A percentile compares a stretch with the other conserved stretches of the same genome.
Conservation (phyloP, 164 flowering plant species). For the Sedum album region DNA sequence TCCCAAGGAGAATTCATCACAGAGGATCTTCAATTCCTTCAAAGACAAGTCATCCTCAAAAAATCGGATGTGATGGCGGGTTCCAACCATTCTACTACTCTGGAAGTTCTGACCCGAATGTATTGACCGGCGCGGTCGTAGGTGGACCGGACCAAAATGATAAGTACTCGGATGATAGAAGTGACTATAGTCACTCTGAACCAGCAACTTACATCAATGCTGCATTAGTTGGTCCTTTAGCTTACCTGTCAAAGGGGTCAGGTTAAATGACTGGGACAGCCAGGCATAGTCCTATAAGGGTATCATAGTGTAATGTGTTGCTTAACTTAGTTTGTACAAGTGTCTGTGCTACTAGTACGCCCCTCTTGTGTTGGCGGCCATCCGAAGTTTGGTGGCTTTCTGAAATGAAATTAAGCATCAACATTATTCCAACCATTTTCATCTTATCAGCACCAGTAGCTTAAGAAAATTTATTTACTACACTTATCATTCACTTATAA, state of each 20-base stretch:
- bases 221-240: slow-evolving; percentile 80
- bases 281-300: background rate
- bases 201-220: slow-evolving; percentile 89
- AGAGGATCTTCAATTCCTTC: slow-evolving; percentile 92
- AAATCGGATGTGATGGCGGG: slow-evolving; percentile 62
- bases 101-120: slow-evolving; percentile 59
- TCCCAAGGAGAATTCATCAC: slow-evolving; percentile 72
- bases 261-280: background rate
- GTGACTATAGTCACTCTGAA: slow-evolving; percentile 74
- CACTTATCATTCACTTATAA: too few relatives aligned
- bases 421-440: too few relatives aligned
- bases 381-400: background rate
- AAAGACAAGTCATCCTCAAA: slow-evolving; percentile 31
- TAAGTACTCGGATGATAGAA: slow-evolving; percentile 55
- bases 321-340: background rate
- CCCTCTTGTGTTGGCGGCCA: slow-evolving; percentile 5
- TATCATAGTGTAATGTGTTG: background rate
- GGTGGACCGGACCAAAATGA: slow-evolving; percentile 85
- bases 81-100: slow-evolving; percentile 57
- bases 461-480: too few relatives aligned
- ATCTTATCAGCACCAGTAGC: too few relatives aligned
- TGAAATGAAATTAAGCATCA: background rate
- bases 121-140: slow-evolving; percentile 62
- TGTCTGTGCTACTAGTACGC: background rate
- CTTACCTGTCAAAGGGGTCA: slow-evolving; percentile 44